Evolutionary conservation across 2,329 filamentous ascomycete species (phyloP), one percentile per base, ranked within the genome.

Genomic region (Fusarium musae): DNA sequence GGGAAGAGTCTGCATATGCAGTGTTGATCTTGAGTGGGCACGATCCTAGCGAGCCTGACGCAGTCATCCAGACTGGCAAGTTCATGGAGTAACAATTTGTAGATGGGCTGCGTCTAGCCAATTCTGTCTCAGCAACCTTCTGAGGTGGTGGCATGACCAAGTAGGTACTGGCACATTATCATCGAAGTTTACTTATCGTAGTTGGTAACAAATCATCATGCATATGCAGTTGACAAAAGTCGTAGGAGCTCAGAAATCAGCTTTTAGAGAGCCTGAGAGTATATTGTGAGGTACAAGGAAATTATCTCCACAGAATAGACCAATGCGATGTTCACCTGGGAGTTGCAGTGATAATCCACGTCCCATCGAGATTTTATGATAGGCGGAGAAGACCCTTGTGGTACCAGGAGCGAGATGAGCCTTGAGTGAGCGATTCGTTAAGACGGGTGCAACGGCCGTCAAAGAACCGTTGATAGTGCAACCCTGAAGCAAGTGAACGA

Each of bases 1-100:
- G 50, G 58, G 42, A 52, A 68, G 53, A 62, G 65, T 46, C 52
- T 61, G 63, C 54, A 61, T 62, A 72, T 74, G 63, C 70, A 56
- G 61, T 60, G 71, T 34, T 61, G 71, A 74, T 74, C 71, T 56
- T 44, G 44, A 50, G 57, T 39, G 54, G 66, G 49, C 69, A 56
- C 42, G 52, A 56, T 39, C 54, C 66, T 72, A 44, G 70, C 56
- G 43, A 68, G 49, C 47, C 50, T 61, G 56, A 49, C 63, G 70
- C 37, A 72, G 53, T 52, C 59, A 46, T 59, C 32, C 39, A 44
- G 28, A 57, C 63, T 60, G 69, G 59, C 34, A 74, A 73, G 43
- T 59, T 23, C 43, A 30, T 30, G 30, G 21, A 39, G 30, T 16
- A 59, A 23, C 34, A n/a, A 40, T 36, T 59, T 32, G 30, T 32